Evolutionary conservation across 2,329 filamentous ascomycete genomes (phyloP), one percentile per base, ranked within the genome.

Genomic region (Pseudogymnoascus sp.): DNA sequence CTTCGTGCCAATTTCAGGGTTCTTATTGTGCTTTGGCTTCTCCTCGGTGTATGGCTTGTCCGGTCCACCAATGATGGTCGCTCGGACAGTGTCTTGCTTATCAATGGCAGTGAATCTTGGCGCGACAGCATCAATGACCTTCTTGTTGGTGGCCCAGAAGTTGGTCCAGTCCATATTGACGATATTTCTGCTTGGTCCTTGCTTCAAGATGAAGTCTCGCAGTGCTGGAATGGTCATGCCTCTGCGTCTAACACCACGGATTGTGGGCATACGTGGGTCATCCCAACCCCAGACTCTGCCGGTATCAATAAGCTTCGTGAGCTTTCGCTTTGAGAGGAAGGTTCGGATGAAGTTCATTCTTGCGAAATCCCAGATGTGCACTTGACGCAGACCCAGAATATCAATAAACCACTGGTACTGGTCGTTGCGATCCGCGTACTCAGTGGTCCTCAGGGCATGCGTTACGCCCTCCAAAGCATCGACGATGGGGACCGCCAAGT

Each of bases 1-100:
- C 83, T 97, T 97, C 70, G 80, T 87, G 65, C 93, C 93, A 6
- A 97, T 81, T 1, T 87, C 84, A 50, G 88, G 82, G 79, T 97
- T 96, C 83, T 97, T 97, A 72, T 85, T 87, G 77, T 97, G 93
- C 77, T 91, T 89, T 44, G 90, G 89, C 76, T 90, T 93, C 67
- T 96, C 86, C 72, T 91, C 87, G 19, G 82, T 83, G 72, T 83
- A 83, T 4, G 87, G 79, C 63, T 80, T 79, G 23, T 83, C 80
- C 1, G 85, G 87, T 2, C 84, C 82, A 44, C 90, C 90, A 59
- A 79, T 85, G 59, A 96, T 75, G 4, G 80, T 85, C 21, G 89
- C 87, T 72, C 84, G 87, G 66, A 96, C 91, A 53, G 83, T 80
- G 70, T 90, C 83, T 70, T 89, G 85, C 71, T 86, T 82, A 64